A percentile compares a stretch with the other conserved stretches of the same genome.
phyloP scores from a whole-genome alignment of 2,329 filamentous ascomycete genomes.

The Byssochlamys sp. region DNA sequence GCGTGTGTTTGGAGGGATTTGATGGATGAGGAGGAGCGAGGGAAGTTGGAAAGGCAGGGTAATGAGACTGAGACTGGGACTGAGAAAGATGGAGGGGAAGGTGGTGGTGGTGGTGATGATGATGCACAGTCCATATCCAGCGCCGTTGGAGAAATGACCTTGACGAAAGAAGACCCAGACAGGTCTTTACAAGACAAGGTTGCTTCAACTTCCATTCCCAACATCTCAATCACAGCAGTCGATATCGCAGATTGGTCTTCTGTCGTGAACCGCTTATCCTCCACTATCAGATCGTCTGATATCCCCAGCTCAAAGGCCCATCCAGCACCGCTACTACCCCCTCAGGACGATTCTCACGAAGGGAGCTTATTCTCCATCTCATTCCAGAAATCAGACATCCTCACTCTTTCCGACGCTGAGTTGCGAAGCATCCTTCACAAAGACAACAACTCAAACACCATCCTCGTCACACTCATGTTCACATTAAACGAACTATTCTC shows the following conservation, averaged over 20 bases:
- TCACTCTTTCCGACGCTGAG: constrained; percentile 30
- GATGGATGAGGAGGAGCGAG: constrained; percentile 11
- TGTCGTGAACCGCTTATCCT: constrained; percentile 52
- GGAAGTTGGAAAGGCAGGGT: not conserved
- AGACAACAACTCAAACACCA: constrained; percentile 13
- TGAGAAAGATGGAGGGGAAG: not conserved
- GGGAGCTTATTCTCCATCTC: constrained; percentile 18
- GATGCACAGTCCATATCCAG: constrained; percentile 4
- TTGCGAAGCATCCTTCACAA: constrained; percentile 24
- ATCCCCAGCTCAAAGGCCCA: constrained; percentile 20
- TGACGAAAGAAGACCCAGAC: constrained; percentile 6
- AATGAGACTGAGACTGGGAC: not conserved
- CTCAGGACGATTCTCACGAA: not conserved
- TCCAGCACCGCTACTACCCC: constrained; percentile 20
- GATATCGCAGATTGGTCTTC: constrained; percentile 71
- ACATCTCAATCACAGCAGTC: constrained; percentile 52
- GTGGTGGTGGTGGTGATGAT: not conserved
- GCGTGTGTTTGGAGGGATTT: constrained; percentile 43
- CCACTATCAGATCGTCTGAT: constrained; percentile 38
- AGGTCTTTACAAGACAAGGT: constrained; percentile 1
- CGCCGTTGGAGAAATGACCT: constrained; percentile 8
- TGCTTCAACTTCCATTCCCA: not conserved
- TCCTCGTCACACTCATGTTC: constrained; percentile 76
- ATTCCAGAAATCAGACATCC: constrained; percentile 45
- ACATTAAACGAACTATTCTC: constrained; percentile 93